Base-by-base conservation (phyloP, 2,329 filamentous ascomycete genomes). In the Chaetomium sp. region DNA sequence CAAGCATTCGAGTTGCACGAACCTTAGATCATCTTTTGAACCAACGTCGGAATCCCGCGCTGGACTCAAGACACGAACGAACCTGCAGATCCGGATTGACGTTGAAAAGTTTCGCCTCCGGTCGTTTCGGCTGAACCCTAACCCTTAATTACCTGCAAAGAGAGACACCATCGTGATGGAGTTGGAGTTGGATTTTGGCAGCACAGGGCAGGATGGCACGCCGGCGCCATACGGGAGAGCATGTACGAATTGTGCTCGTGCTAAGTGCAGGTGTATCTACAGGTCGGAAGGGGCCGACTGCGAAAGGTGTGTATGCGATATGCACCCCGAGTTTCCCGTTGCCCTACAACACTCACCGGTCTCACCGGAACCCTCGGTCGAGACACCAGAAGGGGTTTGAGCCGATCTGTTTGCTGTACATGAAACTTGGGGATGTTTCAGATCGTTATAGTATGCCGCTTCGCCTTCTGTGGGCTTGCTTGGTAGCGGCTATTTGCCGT, bases 191-290 rank as follows among this genome's bases (percentile, higher is more conserved):
- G 19, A 27, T 27, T 27, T 27, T 7, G 19, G 44, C 34, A 40
- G 37, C 40, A 49, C 36, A 34, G 49, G 40, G 14, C 36, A 49
- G 11, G 53, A 52, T 47, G 59, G 57, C 32, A 58, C 47, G 19
- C 58, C 60, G 7, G 60, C 64, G 7, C 58, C 61, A 14, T 77
- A 76, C 58, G 74, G 74, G 27, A 66, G 72, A 44, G 75, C 75
- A 1, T 77, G 75, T 58, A 72, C 70, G 38, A 76, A 74, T 61
- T 78, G 76, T 62, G 73, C 74, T 46, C 69, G 69, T 46, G 73
- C 75, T 36, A 79, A 79, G 61, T 77, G 74, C 66, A 75, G 76
- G 61, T 79, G 76, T 64, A 74, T 78, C 53, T 64, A 74, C 57
- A 69, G 68, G 10, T 52, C 61, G 4, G 66, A 62, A 10, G 70